Base-by-base conservation (phyloP, 2,329 filamentous ascomycete species). In the Sporothrix protearum region DNA sequence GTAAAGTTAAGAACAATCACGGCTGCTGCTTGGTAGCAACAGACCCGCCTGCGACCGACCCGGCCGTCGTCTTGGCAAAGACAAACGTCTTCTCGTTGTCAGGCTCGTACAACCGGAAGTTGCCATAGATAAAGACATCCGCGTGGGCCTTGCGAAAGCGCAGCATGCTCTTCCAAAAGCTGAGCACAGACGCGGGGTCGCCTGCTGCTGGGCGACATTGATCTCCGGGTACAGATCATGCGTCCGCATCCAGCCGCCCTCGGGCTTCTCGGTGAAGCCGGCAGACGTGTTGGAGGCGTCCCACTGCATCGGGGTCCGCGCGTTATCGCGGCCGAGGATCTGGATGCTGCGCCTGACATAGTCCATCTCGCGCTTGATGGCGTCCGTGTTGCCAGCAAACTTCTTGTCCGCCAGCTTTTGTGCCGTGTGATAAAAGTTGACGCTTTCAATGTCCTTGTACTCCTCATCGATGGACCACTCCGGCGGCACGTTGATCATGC, bases 281-380 rank as follows among this genome's bases (percentile, higher is more conserved):
- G 87, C 88, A 74, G 89, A 83, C 0, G 81, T 78, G 51, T 71
- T 72, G 0, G 80, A 80, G 0, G 78, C 82, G 71, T 84, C 84
- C 90, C 90, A 92, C 74, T 90, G 88, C 81, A 93, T 87, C 0
- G 90, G 90, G 3, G 88, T 85, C n/a, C 90, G 83, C 9, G 88
- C 85, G 76, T 92, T 87, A 77, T 92, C 90, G 42, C 89, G 82
- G 6, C 85, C 89, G 39, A 91, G 84, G 72, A 85, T 82, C 74
- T 88, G 85, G 68, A 92, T 80, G 51, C 86, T 82, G 9, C 81
- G 78, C 75, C 85, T 83, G 0, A 84, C 85, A 49, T 83, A 80
- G 14, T 80, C 81, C 1, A 87, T 78, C 36, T 78, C 79, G 45
- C 83, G 79, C 6, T 80, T 79, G 1, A 87, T 78, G 33, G 77